phyloP scores from a whole-genome alignment of 1,284 basidiomycete species.

The Cryptococcus neoformans region DNA sequence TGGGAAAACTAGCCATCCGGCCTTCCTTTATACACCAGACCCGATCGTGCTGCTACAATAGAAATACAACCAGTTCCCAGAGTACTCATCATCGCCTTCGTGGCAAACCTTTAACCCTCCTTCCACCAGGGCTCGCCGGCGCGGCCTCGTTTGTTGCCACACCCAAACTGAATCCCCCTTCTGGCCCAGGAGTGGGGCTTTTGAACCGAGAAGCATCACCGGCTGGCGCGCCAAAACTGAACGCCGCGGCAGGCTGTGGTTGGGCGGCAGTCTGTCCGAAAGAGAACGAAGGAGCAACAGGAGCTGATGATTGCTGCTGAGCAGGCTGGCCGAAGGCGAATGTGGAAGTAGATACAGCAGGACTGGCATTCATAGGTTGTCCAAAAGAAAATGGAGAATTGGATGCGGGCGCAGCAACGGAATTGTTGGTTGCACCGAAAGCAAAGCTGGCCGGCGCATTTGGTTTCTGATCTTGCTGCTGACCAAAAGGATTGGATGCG shows the following conservation, averaged over 20 bases:
- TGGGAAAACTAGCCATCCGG: not conserved
- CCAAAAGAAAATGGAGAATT: constrained; percentile 11
- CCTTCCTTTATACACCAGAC: not conserved
- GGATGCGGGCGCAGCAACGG: constrained; percentile 2
- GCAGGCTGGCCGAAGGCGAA: constrained; percentile 5
- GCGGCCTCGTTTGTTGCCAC: not conserved
- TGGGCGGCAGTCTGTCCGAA: constrained; percentile 5
- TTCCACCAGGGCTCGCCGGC: constrained; percentile 17
- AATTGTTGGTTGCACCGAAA: constrained; percentile 3
- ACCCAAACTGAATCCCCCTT: constrained; percentile 17
- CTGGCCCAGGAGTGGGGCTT: constrained; percentile 13
- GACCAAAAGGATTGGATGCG: constrained; percentile 16
- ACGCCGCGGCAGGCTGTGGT: not conserved
- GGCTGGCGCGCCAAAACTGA: constrained; percentile 2
- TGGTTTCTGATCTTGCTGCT: constrained; percentile 2
- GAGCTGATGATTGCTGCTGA: constrained; percentile 2
- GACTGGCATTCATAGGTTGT: not conserved
- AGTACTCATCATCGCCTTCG: constrained; percentile 4
- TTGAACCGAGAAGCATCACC: constrained; percentile 10
- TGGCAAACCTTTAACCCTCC: constrained; percentile 16
- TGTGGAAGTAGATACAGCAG: constrained; percentile 1
- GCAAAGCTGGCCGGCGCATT: constrained; percentile 4
- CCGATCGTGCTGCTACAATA: no score
- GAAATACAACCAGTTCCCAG: not conserved
- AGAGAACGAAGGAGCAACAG: constrained; percentile 5